Base-by-base conservation (phyloP, 306 rosid genomes). In the Lagenaria siceraria region DNA sequence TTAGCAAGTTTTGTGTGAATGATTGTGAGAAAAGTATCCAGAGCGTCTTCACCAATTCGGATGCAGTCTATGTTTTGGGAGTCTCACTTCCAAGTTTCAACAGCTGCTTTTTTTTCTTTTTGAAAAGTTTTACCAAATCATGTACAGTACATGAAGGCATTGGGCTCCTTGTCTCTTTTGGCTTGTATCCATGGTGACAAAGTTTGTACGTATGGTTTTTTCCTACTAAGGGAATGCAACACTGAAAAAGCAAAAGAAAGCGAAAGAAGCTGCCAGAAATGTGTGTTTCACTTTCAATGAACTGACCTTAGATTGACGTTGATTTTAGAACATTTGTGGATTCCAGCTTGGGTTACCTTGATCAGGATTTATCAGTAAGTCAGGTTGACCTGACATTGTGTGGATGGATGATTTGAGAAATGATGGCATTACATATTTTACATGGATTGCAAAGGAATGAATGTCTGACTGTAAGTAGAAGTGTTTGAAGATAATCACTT, bases 201-300 rank as follows among this genome's bases (percentile, higher is more conserved):
- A 65, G 51, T 65, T n/a, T 38, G 29, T 65, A 65, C 12, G n/a
- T 36, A 38, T 35, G 49, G 29, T 65, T 38, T 38, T 7, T 36
- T n/a, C 36, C 51, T 5, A 13, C 55, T 22, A 33, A 29, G 55
- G 75, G 35, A 69, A 42, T 52, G 54, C 11, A 12, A 68, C 52
- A 19, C 1, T n/a, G 51, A 36, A 36, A 38, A 68, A 31, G 1
- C 8, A 43, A 18, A 29, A n/a, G n/a, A n/a, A n/a, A n/a, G n/a
- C n/a, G n/a, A n/a, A n/a, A 63, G 46, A 15, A 63, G 70, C 35
- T 33, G 18, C n/a, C 36, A 13, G 55, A 24, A 65, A 22, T 43
- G 55, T 69, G 75, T 69, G 75, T 42, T 69, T 36, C 70, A 21
- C 74, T 64, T 17, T 66, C 74, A 66, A 48, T 24, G 18, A 66